These are phyloP conservation scores for Aspergillus kassunensis DNA, from an alignment of 495 filamentous ascomycete genomes.

Conservation along the genomic window DNA sequence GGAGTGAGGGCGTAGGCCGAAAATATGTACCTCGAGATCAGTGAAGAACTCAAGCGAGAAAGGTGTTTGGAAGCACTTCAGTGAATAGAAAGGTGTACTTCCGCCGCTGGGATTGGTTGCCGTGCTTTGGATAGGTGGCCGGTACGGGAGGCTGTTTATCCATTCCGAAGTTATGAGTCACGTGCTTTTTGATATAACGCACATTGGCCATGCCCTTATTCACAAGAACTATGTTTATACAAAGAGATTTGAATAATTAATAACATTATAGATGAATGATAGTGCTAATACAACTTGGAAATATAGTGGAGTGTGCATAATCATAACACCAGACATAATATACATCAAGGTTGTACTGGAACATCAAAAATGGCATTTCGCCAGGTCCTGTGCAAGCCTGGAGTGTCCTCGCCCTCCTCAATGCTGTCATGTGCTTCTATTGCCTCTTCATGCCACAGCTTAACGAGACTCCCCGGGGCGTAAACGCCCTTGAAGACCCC, in stretches of 20 bases:
- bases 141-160: constrained; percentile 14
- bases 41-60: constrained; percentile 16
- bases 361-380: constrained; percentile 84
- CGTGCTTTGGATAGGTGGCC: constrained; percentile 18
- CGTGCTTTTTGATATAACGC: too few species aligned
- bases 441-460: constrained; percentile 81
- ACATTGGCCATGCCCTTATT: too few species aligned
- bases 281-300: too few species aligned
- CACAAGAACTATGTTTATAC: too few species aligned
- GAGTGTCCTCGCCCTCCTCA: constrained; percentile 50
- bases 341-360: constrained; percentile 11
- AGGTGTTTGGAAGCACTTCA: background rate
- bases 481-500: constrained; percentile 81
- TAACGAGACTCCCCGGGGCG: constrained; percentile 82
- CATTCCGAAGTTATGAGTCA: constrained; percentile 12
- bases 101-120: constrained; percentile 4
- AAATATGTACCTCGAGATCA: constrained; percentile 13
- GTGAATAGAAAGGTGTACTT: background rate
- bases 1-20: background rate
- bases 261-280: too few species aligned
- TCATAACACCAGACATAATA: background rate
- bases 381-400: constrained; percentile 53
- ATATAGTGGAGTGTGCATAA: too few species aligned
- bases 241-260: too few species aligned
- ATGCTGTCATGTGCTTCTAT: constrained; percentile 58